Conservation (phyloP, 768 basidiomycete species). For the Boletus tylopilopsis region DNA sequence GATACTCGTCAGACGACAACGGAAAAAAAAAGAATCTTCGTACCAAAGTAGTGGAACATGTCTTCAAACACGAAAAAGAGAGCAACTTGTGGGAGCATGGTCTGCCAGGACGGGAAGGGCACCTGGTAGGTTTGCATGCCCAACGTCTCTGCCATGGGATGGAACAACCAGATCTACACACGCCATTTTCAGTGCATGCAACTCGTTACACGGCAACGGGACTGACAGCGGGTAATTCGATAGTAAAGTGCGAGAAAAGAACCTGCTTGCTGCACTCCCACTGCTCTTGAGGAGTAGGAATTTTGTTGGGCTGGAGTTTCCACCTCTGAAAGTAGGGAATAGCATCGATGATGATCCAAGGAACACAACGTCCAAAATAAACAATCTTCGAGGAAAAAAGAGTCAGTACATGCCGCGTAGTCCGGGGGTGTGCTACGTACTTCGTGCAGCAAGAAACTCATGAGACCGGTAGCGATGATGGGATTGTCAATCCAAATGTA, state of each 20-base stretch:
- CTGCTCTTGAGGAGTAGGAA: constrained; percentile 78
- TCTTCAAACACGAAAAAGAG: constrained; percentile 97
- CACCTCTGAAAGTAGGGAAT: constrained; percentile 92
- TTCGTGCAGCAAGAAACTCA: constrained; percentile 93
- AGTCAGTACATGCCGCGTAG: neutral
- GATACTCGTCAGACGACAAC: neutral
- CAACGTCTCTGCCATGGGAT: constrained; percentile 80
- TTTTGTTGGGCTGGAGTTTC: constrained; percentile 88
- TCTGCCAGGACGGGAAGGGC: constrained; percentile 74
- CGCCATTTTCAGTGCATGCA: neutral
- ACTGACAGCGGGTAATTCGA: constrained; percentile 85
- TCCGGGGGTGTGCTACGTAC: constrained; percentile 41
- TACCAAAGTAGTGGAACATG: constrained; percentile 87
- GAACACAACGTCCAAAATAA: constrained; percentile 93
- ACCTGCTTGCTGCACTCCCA: constrained; percentile 97
- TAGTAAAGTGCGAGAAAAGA: constrained; percentile 90
- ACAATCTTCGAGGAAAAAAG: constrained; percentile 56
- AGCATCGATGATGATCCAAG: constrained; percentile 93
- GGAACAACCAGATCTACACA: constrained; percentile 81
- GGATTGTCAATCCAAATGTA: constrained; percentile 88
- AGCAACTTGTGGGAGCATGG: constrained; percentile 72
- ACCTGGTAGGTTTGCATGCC: constrained; percentile 94
- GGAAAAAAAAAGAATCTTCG: constrained; percentile 14
- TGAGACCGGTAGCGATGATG: constrained; percentile 86
- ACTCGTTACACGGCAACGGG: too few relatives aligned